Base-by-base conservation (phyloP, 1,139 yeast species). In the Blastobotrys serpentis region DNA sequence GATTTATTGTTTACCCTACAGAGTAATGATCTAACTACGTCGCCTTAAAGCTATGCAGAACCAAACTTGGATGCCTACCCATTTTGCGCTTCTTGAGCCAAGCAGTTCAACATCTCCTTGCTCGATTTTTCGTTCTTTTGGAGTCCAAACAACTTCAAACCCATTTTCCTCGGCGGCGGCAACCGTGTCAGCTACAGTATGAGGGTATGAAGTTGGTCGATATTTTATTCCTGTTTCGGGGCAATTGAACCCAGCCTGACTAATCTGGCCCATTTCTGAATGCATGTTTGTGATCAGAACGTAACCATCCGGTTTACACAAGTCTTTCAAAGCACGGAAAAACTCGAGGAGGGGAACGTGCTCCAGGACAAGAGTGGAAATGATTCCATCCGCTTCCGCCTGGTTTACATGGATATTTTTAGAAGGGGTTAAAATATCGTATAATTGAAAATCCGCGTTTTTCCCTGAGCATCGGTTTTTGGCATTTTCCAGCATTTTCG, bases 261-360 rank as follows among this genome's bases (percentile, higher is more conserved):
- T 39, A 17, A 39, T 22, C 33, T 23, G 21, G 13, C 42, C 42
- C 42, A 39, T 39, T 14, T 39, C 32, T 4, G 42, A 39, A 39
- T 39, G 42, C 42, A 39, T 39, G 42, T 39, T 39, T 23, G 42
- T 39, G 42, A 39, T 26, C 42, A 39, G 3, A 6, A 39, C 33
- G 11, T 39, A 22, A 21, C 33, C 30, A 13, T 32, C 42, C 4
- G 10, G 13, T 10, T 21, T 18, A n/a, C 42, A 39, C 33, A 26
- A 21, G 11, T 39, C 3, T 8, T 16, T n/a, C 21, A 26, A 16
- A 13, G 32, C 14, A 4, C 14, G 13, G 11, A 39, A 26, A 14
- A 11, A 39, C 8, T 21, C 18, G 10, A 23, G 13, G 7, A 16
- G 22, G 11, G 42, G 42, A 11, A 39, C 42, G 33, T 39, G 42